A percentile compares a stretch with the other conserved stretches of the same genome.
phyloP scores from a whole-genome alignment of 768 basidiomycete species.

The Tricholoma bakamatsutake region DNA sequence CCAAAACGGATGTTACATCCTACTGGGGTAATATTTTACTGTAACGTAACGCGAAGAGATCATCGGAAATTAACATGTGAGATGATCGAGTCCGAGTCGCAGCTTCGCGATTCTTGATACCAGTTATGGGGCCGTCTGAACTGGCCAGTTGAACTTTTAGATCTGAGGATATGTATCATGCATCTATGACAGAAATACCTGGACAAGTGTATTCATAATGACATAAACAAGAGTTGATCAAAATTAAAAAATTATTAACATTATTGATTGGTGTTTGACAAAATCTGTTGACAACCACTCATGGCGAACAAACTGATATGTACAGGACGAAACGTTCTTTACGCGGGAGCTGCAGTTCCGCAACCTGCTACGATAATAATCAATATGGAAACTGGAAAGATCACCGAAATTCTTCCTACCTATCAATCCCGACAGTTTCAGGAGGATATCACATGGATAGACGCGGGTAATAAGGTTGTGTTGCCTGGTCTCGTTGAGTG shows the following conservation, averaged over 20 bases:
- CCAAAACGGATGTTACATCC: background rate
- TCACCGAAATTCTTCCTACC: conserved; percentile 39
- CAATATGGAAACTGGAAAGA: conserved; percentile 52
- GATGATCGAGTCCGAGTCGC: background rate
- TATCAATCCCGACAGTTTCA: conserved; percentile 21
- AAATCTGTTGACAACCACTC: no score
- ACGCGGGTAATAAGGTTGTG: conserved; percentile 52
- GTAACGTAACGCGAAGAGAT: background rate
- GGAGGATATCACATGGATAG: conserved; percentile 36
- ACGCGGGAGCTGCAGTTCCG: conserved; percentile 43
- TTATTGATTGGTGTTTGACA: no score
- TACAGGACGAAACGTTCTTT: conserved; percentile 50
- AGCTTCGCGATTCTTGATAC: background rate
- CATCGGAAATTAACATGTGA: background rate
- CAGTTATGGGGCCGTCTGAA: background rate
- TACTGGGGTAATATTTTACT: background rate
- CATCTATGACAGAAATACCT: no score
- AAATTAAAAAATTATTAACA: no score
- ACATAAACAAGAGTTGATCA: no score
- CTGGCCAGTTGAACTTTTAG: no score
- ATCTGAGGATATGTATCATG: no score
- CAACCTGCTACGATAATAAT: conserved; percentile 64
- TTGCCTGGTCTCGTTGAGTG: conserved; percentile 83
- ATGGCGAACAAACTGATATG: conserved; percentile 19
- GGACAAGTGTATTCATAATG: no score